Base-by-base conservation (phyloP, 164 flowering plant species). In the Litsea cubeba region DNA sequence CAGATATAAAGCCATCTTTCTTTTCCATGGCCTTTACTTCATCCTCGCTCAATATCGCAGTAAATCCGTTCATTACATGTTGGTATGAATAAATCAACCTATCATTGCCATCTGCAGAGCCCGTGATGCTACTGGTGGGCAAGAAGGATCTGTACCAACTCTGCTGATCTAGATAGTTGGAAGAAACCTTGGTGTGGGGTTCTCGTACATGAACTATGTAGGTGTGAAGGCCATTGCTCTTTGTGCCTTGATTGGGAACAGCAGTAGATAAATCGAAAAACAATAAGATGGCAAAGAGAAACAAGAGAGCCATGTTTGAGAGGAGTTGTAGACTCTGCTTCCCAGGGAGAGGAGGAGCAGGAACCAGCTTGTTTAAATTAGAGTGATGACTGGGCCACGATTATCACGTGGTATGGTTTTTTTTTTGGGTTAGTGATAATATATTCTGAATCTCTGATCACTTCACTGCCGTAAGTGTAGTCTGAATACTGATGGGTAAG, bases 131-230 rank as follows among this genome's bases (percentile, higher is more conserved):
- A 11, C 1, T 57, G 40, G 40, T 18, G 0, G 83, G 80, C 69
- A 84, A 71, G 65, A 82, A 84, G 5, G 84, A 84, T 28, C 28
- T 7, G 70, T 82, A 65, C 72, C 72, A 82, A 40, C 26, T 70
- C 50, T 76, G 71, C 11, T 68, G 68, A 66, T 72, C 67, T 49
- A 76, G 69, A 1, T 72, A 22, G n/a, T 18, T 69, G 10, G 62
- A 2, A 3, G 66, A 73, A n/a, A 73, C 28, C n/a, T 15, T 57
- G 12, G 28, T 50, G 23, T 75, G 74, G 0, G 81, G 83, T 24
- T 73, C 63, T 24, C 62, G 65, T 22, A 83, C 81, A 26, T 79
- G 82, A 63, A 82, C 76, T 23, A 77, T 80, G 69, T 76, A 76
- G 0, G 73, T 77, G 4, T 72, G 40, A 25, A 69, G 35, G 20